Evolutionary conservation across 345 rosid species (phyloP).

Genomic region (Gossypium australe): DNA sequence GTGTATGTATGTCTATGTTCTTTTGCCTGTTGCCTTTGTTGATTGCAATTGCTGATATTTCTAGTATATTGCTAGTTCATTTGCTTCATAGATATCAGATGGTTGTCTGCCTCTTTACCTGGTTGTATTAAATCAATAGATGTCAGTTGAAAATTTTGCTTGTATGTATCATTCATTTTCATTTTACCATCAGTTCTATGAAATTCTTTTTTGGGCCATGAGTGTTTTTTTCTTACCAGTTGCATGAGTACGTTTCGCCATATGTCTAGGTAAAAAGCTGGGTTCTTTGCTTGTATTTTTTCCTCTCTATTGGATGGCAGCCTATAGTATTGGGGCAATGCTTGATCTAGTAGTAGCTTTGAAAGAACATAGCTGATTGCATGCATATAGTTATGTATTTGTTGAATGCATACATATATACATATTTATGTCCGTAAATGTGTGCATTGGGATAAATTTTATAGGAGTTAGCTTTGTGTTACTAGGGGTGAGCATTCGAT

Average conservation of each 20-base stretch:
- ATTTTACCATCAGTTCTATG: conserved; percentile 8
- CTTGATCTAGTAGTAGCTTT: neutral
- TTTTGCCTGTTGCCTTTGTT: conserved; percentile 19
- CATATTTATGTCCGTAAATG: neutral
- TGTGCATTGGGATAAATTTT: neutral
- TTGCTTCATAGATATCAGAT: conserved; percentile 14
- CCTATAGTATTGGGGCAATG: neutral
- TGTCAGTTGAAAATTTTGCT: conserved; percentile 11
- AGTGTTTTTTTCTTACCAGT: neutral
- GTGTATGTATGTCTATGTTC: conserved; percentile 25
- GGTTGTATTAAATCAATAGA: conserved; percentile 21
- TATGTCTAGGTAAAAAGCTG: neutral
- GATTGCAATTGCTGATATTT: conserved; percentile 34
- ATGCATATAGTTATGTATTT: neutral
- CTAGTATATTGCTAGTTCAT: conserved; percentile 17
- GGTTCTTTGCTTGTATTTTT: neutral
- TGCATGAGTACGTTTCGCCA: neutral
- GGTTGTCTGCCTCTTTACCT: conserved; percentile 4
- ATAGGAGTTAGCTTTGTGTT: neutral
- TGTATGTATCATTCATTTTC: conserved; percentile 26
- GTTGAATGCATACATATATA: neutral
- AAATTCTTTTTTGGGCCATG: neutral
- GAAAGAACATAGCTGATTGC: neutral
- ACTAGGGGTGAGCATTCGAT: too few species aligned
- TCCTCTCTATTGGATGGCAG: neutral